Conservation (phyloP, 176 grass and related monocot genomes). For the Neostapfia colusana region DNA sequence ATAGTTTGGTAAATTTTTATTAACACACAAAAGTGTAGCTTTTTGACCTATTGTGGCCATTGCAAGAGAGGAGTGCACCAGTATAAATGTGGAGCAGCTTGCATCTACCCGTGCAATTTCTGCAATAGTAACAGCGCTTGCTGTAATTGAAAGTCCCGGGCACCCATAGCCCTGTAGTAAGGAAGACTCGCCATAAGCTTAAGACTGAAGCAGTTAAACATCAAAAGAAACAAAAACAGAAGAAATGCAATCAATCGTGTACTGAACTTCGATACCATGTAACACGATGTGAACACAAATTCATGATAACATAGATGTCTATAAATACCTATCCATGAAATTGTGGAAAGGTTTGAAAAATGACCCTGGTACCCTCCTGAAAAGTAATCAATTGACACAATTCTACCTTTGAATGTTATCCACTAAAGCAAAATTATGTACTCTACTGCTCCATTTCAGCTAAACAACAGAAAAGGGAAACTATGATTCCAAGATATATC, state of each 20-base stretch:
- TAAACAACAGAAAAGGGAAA: slow-evolving; percentile 1
- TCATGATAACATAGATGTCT: background rate
- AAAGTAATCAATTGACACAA: background rate
- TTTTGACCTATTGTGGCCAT: slow-evolving; percentile 71
- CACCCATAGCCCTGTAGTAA: slow-evolving; percentile 66
- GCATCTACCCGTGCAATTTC: slow-evolving; percentile 77
- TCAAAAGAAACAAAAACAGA: background rate
- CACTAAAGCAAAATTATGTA: background rate
- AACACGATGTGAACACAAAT: background rate
- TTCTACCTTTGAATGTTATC: background rate
- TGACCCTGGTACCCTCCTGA: background rate
- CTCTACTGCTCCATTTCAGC: background rate
- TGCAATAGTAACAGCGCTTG: slow-evolving; percentile 56
- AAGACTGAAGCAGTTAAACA: background rate
- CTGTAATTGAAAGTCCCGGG: slow-evolving; percentile 63
- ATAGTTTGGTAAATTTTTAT: background rate
- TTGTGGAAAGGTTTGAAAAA: background rate
- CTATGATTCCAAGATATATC: background rate
- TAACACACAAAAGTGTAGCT: background rate
- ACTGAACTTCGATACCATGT: background rate
- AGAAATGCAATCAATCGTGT: background rate
- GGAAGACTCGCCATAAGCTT: background rate
- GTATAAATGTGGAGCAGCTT: slow-evolving; percentile 70
- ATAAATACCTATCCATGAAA: background rate
- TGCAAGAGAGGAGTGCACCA: slow-evolving; percentile 77